Conservation (phyloP, 176 grass and related monocot species). For the Carex littledalei region DNA sequence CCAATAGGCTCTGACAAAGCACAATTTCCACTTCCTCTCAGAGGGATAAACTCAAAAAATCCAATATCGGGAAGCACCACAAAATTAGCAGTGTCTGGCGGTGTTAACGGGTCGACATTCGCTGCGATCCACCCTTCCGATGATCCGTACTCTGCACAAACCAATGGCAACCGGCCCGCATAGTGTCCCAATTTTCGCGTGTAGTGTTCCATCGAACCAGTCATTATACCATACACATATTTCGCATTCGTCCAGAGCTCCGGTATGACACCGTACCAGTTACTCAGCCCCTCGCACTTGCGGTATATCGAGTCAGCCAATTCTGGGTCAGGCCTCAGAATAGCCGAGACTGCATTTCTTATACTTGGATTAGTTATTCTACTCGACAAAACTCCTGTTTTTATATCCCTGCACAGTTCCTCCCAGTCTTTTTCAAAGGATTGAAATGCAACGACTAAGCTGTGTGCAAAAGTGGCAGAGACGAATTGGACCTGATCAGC, state of each 20-base stretch:
- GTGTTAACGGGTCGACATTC: conserved; percentile 51
- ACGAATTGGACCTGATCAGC: conserved; percentile 62
- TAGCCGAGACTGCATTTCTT: conserved; percentile 44
- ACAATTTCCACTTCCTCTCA: conserved; percentile 23
- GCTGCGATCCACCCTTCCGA: conserved; percentile 80
- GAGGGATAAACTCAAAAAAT: conserved; percentile 92
- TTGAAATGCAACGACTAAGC: conserved; percentile 77
- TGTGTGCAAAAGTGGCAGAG: conserved; percentile 80
- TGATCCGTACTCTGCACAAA: conserved; percentile 79
- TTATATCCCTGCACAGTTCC: conserved; percentile 75
- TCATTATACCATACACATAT: conserved; percentile 94
- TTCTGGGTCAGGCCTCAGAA: conserved; percentile 42
- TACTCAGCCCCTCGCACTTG: conserved; percentile 45
- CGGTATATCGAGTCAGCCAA: conserved; percentile 55
- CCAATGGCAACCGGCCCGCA: conserved; percentile 57
- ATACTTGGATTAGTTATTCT: conserved; percentile 44
- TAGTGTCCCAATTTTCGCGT: conserved; percentile 80
- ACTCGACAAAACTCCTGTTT: conserved; percentile 36
- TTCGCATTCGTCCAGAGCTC: conserved; percentile 71
- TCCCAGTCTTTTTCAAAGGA: conserved; percentile 71
- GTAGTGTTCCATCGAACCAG: conserved; percentile 87
- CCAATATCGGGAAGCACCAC: conserved; percentile 78
- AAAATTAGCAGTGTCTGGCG: conserved; percentile 58
- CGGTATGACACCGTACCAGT: conserved; percentile 93
- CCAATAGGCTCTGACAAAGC: conserved; percentile 46